Conservation (phyloP, 345 rosid genomes). For the Linum trigynum region DNA sequence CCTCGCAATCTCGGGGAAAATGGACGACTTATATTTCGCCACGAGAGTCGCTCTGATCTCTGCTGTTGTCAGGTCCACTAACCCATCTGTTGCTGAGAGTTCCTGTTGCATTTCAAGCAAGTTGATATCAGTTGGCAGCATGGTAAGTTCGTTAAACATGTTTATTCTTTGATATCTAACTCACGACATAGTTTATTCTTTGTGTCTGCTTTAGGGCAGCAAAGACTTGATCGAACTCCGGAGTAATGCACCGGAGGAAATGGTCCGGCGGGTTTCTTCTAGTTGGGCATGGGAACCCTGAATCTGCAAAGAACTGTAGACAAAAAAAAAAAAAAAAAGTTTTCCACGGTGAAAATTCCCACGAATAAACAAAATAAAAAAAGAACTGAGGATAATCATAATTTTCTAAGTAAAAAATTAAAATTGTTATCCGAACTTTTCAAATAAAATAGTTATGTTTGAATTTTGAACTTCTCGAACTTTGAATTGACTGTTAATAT, state of each 20-base stretch:
- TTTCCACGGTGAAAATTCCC: no score
- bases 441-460: no score
- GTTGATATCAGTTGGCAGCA: background rate
- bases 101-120: background rate
- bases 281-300: constrained; percentile 64
- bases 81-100: background rate
- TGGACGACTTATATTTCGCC: constrained; percentile 10
- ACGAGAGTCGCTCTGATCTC: constrained; percentile 11
- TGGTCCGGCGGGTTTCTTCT: constrained; percentile 70
- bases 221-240: constrained; percentile 42
- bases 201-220: constrained; percentile 1
- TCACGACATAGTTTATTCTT: background rate
- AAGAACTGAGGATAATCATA: no score
- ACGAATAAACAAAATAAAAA: no score
- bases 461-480: no score
- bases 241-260: constrained; percentile 56
- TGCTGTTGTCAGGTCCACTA: background rate
- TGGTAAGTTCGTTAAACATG: no score
- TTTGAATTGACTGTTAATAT: no score
- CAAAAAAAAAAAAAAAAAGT: no score
- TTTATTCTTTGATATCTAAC: background rate
- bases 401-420: no score
- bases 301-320: constrained; percentile 57
- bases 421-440: no score
- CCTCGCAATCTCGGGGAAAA: constrained; percentile 11